Percentiles rank a stretch among this genome's conserved stretches.
Evolutionary conservation across 768 basidiomycete genomes (phyloP).

Genomic region (Suillus sp.): DNA sequence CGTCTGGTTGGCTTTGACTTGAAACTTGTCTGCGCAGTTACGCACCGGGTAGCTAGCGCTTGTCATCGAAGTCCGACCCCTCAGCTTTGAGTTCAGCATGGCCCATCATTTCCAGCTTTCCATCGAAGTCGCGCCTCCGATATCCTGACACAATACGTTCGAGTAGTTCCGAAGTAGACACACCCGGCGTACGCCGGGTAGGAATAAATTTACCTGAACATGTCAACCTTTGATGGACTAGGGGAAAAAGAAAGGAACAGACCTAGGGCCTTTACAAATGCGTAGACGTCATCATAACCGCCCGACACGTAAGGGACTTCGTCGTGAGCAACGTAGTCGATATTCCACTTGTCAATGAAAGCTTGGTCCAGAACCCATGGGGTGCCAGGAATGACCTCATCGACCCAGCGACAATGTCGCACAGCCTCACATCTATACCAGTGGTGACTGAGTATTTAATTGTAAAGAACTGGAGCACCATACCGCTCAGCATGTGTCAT

Average conservation of each 20-base stretch:
- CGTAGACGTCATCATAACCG: conserved; percentile 87
- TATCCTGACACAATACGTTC: conserved; percentile 92
- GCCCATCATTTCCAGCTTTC: conserved; percentile 89
- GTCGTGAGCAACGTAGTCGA: conserved; percentile 98
- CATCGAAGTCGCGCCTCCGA: conserved; percentile 82
- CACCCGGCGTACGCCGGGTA: conserved; percentile 90
- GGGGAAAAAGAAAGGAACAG: conserved; percentile 22
- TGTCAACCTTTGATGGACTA: background rate
- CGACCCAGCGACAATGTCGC: conserved; percentile 97
- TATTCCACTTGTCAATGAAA: conserved; percentile 82
- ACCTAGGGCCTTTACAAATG: conserved; percentile 80
- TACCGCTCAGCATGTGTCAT: conserved; percentile 90
- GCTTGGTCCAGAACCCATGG: conserved; percentile 88
- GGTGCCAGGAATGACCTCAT: conserved; percentile 86
- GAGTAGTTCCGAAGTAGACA: conserved; percentile 91
- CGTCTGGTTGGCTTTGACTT: background rate
- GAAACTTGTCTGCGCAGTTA: background rate
- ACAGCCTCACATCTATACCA: conserved; percentile 73
- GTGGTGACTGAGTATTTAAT: conserved; percentile 7
- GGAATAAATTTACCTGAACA: conserved; percentile 87
- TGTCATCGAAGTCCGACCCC: conserved; percentile 34
- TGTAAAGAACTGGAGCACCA: conserved; percentile 17
- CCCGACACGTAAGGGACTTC: conserved; percentile 82
- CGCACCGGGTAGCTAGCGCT: background rate
- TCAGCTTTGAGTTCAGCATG: conserved; percentile 68